A percentile compares a stretch with the other conserved stretches of the same genome.
Conservation (phyloP, 2,329 filamentous ascomycete species). For the Stachybotrys chlorohalonatus region DNA sequence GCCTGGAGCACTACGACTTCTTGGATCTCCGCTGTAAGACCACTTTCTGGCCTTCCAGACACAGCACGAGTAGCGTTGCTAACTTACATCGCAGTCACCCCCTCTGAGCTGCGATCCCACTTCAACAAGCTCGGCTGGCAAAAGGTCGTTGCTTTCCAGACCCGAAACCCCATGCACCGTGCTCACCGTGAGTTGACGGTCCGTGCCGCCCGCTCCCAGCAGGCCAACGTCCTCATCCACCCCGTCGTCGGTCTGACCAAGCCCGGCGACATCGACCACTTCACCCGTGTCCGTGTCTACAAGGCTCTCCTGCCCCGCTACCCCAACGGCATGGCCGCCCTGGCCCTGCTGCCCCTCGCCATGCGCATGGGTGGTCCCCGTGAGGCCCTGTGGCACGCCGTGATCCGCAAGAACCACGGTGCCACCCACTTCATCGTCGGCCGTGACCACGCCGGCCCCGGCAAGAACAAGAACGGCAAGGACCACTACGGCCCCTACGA, state of each 20-base stretch:
- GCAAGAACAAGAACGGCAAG: constrained; percentile 92
- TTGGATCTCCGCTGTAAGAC: constrained; percentile 81
- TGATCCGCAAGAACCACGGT: constrained; percentile 99
- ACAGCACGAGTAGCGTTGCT: constrained; percentile 1
- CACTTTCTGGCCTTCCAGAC: background rate
- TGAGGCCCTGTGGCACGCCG: constrained; percentile 98
- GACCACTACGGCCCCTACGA: constrained; percentile 99
- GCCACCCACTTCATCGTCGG: constrained; percentile 99
- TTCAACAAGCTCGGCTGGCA: constrained; percentile 99
- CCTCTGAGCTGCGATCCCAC: constrained; percentile 86
- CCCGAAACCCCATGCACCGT: constrained; percentile 97
- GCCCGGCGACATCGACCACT: constrained; percentile 98
- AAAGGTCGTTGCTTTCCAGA: constrained; percentile 97
- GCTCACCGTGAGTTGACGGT: constrained; percentile 97
- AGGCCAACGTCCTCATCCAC: constrained; percentile 98
- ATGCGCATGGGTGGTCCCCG: constrained; percentile 99
- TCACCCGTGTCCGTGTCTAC: constrained; percentile 97
- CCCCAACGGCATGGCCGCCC: constrained; percentile 97
- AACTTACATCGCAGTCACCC: constrained; percentile 54
- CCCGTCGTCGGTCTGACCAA: constrained; percentile 97
- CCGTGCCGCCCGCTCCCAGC: constrained; percentile 86
- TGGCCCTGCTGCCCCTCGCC: constrained; percentile 87
- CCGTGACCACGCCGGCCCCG: constrained; percentile 93
- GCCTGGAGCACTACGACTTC: constrained; percentile 97
- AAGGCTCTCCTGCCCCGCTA: constrained; percentile 93